Conservation (phyloP, 768 basidiomycete genomes). For the Calocera viscosa region DNA sequence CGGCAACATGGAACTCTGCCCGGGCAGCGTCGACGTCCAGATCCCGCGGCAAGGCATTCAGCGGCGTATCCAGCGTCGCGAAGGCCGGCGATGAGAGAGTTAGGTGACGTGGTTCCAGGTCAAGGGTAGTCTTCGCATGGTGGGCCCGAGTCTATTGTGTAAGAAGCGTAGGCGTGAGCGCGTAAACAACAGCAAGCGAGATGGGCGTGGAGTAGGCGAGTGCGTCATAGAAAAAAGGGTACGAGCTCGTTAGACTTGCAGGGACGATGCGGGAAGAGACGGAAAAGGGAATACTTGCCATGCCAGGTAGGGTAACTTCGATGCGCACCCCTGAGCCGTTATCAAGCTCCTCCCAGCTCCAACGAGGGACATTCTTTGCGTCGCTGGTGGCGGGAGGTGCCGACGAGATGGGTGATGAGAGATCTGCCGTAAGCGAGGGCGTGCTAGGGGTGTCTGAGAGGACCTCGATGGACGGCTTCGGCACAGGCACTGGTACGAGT, state of each 20-base stretch:
- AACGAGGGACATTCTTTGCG: neutral
- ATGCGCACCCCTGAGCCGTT: neutral
- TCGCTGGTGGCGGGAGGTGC: neutral
- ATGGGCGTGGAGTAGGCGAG: neutral
- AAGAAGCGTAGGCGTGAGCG: neutral
- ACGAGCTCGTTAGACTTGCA: slow-evolving; percentile 5
- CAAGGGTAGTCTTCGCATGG: neutral
- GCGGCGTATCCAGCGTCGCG: neutral
- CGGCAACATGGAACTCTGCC: neutral
- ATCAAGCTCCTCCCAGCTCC: slow-evolving; percentile 1
- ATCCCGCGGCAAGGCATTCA: neutral
- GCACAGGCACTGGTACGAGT: slow-evolving; percentile 2
- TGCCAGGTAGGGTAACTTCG: neutral
- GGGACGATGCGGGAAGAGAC: slow-evolving; percentile 8
- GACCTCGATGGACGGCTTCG: neutral
- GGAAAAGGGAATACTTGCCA: slow-evolving; percentile 1
- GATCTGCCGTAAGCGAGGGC: slow-evolving; percentile 2
- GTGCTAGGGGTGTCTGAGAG: slow-evolving; percentile 4
- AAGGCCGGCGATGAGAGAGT: slow-evolving; percentile 1
- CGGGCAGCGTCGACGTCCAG: neutral
- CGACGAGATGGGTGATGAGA: neutral
- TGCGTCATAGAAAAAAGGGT: slow-evolving; percentile 8
- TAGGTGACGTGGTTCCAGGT: neutral
- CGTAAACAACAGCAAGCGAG: neutral
- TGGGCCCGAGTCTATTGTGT: slow-evolving; percentile 3